Evolutionary conservation across 2,329 filamentous ascomycete genomes (phyloP).

Genomic region (Oidium heveae): DNA sequence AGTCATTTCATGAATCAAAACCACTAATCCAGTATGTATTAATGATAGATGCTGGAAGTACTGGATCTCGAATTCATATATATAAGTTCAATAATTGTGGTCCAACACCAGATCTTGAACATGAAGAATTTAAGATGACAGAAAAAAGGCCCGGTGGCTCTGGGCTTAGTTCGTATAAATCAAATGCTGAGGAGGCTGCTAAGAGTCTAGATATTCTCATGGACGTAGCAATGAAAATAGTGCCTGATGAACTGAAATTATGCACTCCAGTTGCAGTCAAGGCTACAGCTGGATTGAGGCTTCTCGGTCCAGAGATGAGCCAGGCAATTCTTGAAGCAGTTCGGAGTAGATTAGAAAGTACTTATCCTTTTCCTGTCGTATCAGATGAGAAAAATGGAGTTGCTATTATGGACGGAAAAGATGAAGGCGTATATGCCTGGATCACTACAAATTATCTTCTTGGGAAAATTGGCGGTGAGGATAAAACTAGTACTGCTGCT

Average conservation of each 20-base stretch:
- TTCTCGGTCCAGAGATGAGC: slow-evolving; percentile 60
- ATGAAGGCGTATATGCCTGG: slow-evolving; percentile 97
- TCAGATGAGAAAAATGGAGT: slow-evolving; percentile 66
- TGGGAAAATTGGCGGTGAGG: slow-evolving; percentile 84
- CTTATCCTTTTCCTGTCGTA: slow-evolving; percentile 87
- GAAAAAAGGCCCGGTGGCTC: slow-evolving; percentile 51
- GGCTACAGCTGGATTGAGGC: slow-evolving; percentile 77
- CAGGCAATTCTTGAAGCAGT: slow-evolving; percentile 70
- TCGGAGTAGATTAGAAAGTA: slow-evolving; percentile 55
- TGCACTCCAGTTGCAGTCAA: slow-evolving; percentile 95
- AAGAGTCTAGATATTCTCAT: slow-evolving; percentile 72
- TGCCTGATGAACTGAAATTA: slow-evolving; percentile 71
- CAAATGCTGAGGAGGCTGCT: slow-evolving; percentile 68
- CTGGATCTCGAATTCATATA: slow-evolving; percentile 90
- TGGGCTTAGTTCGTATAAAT: slow-evolving; percentile 63
- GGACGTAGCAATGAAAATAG: slow-evolving; percentile 58
- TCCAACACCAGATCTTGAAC: slow-evolving; percentile 75
- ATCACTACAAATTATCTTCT: slow-evolving; percentile 97
- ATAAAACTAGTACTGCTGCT: slow-evolving; percentile 73
- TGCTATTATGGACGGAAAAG: slow-evolving; percentile 88
- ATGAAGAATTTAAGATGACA: slow-evolving; percentile 84
- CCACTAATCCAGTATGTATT: slow-evolving; percentile 91
- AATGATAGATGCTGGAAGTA: slow-evolving; percentile 97
- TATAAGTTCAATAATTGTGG: slow-evolving; percentile 99
- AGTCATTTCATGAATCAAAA: slow-evolving; percentile 65